Percentiles rank a stretch among this genome's conserved stretches.
These are phyloP conservation scores for Paramecium octaurelia DNA, from an alignment of 73 alveolate genomes.

Conservation along the genomic window DNA sequence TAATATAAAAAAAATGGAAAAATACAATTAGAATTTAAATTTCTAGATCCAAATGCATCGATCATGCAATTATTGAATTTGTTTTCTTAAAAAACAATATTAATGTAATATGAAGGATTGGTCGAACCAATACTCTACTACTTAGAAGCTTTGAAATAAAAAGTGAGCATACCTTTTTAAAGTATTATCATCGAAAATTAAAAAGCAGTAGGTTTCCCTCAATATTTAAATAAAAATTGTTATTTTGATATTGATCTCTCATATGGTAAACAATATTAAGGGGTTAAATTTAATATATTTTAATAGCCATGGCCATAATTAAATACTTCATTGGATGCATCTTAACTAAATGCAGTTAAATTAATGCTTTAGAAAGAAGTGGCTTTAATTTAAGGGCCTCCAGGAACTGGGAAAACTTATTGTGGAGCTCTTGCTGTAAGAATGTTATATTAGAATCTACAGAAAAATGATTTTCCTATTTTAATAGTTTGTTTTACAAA, in stretches of 20 bases:
- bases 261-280: neutral
- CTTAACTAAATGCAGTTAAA: conserved; percentile 71
- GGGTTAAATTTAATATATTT: neutral
- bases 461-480: neutral
- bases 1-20: neutral
- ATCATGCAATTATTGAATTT: neutral
- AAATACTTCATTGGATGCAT: conserved; percentile 55
- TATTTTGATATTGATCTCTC: neutral
- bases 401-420: conserved; percentile 94
- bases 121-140: neutral
- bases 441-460: conserved; percentile 56
- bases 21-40: neutral
- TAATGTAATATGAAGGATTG: neutral
- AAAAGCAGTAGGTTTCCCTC: neutral
- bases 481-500: conserved; percentile 47
- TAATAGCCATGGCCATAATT: neutral
- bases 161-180: neutral
- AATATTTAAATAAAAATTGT: neutral
- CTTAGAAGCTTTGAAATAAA: neutral
- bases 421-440: conserved; percentile 79
- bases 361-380: conserved; percentile 65
- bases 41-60: neutral
- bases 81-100: neutral
- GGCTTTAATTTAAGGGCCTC: conserved; percentile 92
- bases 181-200: neutral